phyloP scores from a whole-genome alignment of 805 yeast species.

The Suhomyces vadensis region DNA sequence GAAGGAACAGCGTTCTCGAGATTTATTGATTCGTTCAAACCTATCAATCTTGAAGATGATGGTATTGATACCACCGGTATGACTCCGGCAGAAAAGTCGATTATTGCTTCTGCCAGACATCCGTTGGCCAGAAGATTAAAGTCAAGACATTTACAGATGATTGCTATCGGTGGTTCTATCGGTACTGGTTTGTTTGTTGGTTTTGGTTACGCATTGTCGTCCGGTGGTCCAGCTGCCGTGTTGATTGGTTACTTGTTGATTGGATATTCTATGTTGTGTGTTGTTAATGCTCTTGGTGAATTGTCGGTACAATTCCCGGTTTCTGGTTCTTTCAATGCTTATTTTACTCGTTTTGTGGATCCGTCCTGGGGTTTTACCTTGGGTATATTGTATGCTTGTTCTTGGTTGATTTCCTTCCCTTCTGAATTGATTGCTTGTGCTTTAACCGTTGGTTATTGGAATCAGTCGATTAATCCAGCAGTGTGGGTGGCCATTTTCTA shows the following conservation, averaged over 20 bases:
- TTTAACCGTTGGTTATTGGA: constrained; percentile 39
- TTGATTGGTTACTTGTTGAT: constrained; percentile 28
- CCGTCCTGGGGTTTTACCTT: constrained; percentile 58
- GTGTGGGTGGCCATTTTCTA: constrained; percentile 41
- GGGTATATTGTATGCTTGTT: constrained; percentile 46
- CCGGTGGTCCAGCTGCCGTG: constrained; percentile 34
- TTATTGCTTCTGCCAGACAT: constrained; percentile 43
- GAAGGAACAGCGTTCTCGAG: constrained; percentile 20
- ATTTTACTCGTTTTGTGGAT: constrained; percentile 53
- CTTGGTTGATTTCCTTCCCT: constrained; percentile 36
- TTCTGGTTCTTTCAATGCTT: constrained; percentile 53
- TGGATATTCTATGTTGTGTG: constrained; percentile 24
- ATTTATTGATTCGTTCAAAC: constrained; percentile 40
- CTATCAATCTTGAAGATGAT: constrained; percentile 36
- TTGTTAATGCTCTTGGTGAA: constrained; percentile 48
- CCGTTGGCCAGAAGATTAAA: constrained; percentile 43
- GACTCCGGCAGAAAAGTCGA: constrained; percentile 41
- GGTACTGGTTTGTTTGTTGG: constrained; percentile 70
- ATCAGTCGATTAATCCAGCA: constrained; percentile 30
- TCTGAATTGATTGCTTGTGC: constrained; percentile 37
- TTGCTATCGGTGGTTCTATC: constrained; percentile 82
- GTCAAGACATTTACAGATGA: constrained; percentile 62
- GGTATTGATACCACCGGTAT: constrained; percentile 25
- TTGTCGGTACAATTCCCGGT: constrained; percentile 54
- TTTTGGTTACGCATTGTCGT: constrained; percentile 41